Percentiles rank a stretch among this genome's conserved stretches.
Evolutionary conservation across 495 filamentous ascomycete species (phyloP).

Genomic region (Xanthoparmelia taractica): DNA sequence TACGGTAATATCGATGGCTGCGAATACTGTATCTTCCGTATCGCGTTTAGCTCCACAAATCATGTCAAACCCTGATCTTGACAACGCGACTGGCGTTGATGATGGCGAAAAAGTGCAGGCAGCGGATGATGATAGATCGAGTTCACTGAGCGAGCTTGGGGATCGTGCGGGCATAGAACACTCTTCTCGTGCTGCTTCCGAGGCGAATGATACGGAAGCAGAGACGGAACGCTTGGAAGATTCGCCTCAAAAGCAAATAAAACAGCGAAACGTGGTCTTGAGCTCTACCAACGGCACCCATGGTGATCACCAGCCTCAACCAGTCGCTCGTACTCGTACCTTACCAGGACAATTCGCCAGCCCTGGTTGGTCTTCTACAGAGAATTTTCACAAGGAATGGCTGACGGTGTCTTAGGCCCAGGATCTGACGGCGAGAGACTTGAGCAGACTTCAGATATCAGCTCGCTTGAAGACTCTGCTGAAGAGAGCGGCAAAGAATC

Average conservation of each 20-base stretch:
- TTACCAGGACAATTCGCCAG: background rate
- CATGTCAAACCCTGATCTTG: slow-evolving; percentile 6
- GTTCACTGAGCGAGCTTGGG: slow-evolving; percentile 88
- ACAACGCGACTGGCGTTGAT: slow-evolving; percentile 2
- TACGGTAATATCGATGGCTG: slow-evolving; percentile 10
- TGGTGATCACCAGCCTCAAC: slow-evolving; percentile 38
- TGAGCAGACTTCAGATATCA: slow-evolving; percentile 19
- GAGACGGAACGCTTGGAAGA: slow-evolving; percentile 92
- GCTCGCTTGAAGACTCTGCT: slow-evolving; percentile 22
- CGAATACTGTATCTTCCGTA: slow-evolving; percentile 1
- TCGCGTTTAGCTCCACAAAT: background rate
- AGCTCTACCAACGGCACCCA: slow-evolving; percentile 41
- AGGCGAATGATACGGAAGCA: slow-evolving; percentile 87
- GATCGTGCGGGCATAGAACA: slow-evolving; percentile 62
- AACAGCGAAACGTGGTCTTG: slow-evolving; percentile 54
- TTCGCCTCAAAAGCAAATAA: slow-evolving; percentile 69
- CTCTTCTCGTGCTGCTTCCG: slow-evolving; percentile 31
- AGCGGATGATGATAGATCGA: slow-evolving; percentile 38
- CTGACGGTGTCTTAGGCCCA: slow-evolving; percentile 4
- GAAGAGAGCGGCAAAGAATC: slow-evolving; percentile 17
- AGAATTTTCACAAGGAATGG: slow-evolving; percentile 22
- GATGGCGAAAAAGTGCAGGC: slow-evolving; percentile 2
- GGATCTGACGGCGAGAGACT: slow-evolving; percentile 10
- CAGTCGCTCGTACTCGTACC: slow-evolving; percentile 22
- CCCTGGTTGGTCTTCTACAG: slow-evolving; percentile 6